Evolutionary conservation across 495 filamentous ascomycete genomes (phyloP).

Genomic region (Hypomontagnella monticulosa): DNA sequence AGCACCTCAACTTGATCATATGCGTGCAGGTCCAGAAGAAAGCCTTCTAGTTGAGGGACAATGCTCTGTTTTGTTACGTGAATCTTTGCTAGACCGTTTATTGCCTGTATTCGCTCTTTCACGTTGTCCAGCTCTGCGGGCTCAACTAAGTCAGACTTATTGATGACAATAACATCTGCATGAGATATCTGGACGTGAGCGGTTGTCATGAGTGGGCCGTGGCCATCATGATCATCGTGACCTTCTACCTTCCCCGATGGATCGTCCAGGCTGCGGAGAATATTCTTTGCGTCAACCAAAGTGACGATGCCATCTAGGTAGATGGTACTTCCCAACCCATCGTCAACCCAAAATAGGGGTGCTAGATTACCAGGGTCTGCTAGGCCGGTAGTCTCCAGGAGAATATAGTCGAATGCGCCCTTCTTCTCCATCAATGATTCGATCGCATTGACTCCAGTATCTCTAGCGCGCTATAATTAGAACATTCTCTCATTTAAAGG

Average conservation of each 20-base stretch:
- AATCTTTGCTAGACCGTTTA: slow-evolving; percentile 90
- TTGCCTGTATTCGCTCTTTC: slow-evolving; percentile 73
- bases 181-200: slow-evolving; percentile 97
- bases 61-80: slow-evolving; percentile 80
- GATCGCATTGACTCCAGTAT: slow-evolving; percentile 90
- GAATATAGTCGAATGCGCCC: slow-evolving; percentile 95
- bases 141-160: slow-evolving; percentile 92
- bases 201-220: slow-evolving; percentile 77
- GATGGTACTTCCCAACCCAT: slow-evolving; percentile 90
- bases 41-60: slow-evolving; percentile 82
- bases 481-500: slow-evolving; percentile 5
- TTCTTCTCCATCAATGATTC: slow-evolving; percentile 96
- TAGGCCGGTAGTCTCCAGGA: slow-evolving; percentile 94
- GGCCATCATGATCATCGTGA: slow-evolving; percentile 60
- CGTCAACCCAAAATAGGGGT: slow-evolving; percentile 96
- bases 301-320: slow-evolving; percentile 98
- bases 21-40: slow-evolving; percentile 89
- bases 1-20: slow-evolving; percentile 82
- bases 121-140: slow-evolving; percentile 71
- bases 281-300: slow-evolving; percentile 93
- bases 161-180: slow-evolving; percentile 94
- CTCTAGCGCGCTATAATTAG: slow-evolving; percentile 61
- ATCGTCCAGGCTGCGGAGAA: slow-evolving; percentile 81
- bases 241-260: slow-evolving; percentile 68
- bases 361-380: slow-evolving; percentile 97